Conservation (phyloP, 176 grass and related monocot species). For the Pharus latifolius region DNA sequence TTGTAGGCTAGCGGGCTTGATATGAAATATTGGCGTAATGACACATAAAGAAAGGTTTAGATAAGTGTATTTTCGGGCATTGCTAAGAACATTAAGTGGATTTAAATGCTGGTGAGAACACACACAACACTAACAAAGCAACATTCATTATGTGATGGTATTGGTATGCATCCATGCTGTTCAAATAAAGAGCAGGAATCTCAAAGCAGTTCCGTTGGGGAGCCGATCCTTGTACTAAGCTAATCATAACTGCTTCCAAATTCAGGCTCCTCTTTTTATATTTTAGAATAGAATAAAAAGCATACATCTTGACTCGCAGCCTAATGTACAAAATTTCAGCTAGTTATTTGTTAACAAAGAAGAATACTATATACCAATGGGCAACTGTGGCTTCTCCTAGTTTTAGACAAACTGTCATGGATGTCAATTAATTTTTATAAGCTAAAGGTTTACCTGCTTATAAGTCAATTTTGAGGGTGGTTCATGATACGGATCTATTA, state of each 20-base stretch:
- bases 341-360: neutral
- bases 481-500: constrained; percentile 71
- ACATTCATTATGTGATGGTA: neutral
- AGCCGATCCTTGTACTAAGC: neutral
- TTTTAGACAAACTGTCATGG: neutral
- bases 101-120: neutral
- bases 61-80: too few relatives aligned
- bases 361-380: neutral
- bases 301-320: neutral
- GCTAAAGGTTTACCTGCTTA: constrained; percentile 43
- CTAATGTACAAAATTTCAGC: neutral
- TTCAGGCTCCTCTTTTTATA: neutral
- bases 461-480: constrained; percentile 70
- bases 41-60: too few relatives aligned
- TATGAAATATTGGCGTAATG: too few relatives aligned
- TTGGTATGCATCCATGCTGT: neutral
- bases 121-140: neutral
- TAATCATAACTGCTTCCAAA: neutral
- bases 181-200: neutral
- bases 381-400: neutral
- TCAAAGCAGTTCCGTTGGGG: too few relatives aligned
- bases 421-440: neutral
- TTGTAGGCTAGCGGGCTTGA: too few relatives aligned
- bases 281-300: neutral
- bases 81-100: too few relatives aligned